Conservation (phyloP, 179 eudicot species). For the Pouteria campechiana region DNA sequence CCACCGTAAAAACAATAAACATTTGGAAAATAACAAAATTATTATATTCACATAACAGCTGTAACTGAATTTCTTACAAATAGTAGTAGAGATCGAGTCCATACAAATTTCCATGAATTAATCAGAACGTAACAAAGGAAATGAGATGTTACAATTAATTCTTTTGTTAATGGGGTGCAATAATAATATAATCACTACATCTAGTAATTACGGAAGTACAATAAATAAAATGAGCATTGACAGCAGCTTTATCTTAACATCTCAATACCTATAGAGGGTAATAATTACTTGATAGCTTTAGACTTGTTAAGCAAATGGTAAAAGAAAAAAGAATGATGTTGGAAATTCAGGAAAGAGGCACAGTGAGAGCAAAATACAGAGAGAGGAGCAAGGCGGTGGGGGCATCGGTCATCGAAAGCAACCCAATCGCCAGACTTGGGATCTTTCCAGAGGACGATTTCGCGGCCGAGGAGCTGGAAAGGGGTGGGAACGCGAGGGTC, state of each 20-base stretch:
- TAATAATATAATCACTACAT: too few relatives aligned
- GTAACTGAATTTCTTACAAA: not conserved
- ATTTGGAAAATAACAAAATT: constrained; percentile 1
- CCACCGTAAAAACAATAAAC: constrained; percentile 7
- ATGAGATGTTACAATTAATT: too few relatives aligned
- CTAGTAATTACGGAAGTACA: too few relatives aligned
- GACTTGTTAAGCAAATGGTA: too few relatives aligned
- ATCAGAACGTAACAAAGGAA: too few relatives aligned
- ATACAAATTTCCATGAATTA: too few relatives aligned
- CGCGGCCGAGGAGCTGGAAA: constrained; percentile 81
- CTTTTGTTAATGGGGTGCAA: too few relatives aligned
- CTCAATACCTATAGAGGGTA: too few relatives aligned
- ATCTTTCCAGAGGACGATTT: constrained; percentile 81
- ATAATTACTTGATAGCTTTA: too few relatives aligned
- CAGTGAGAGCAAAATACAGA: constrained; percentile 29
- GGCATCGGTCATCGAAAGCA: constrained; percentile 85
- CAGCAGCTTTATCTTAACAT: too few relatives aligned
- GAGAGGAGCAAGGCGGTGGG: constrained; percentile 94
- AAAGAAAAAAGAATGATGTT: not conserved
- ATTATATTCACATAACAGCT: not conserved
- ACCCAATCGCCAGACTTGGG: constrained; percentile 44
- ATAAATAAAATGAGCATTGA: too few relatives aligned
- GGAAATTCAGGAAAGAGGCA: not conserved
- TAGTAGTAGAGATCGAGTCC: too few relatives aligned
- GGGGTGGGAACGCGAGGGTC: constrained; percentile 57